A percentile compares a stretch with the other conserved stretches of the same genome.
phyloP scores from a whole-genome alignment of 148 eudicot genomes.

The Talinum fruticosum region DNA sequence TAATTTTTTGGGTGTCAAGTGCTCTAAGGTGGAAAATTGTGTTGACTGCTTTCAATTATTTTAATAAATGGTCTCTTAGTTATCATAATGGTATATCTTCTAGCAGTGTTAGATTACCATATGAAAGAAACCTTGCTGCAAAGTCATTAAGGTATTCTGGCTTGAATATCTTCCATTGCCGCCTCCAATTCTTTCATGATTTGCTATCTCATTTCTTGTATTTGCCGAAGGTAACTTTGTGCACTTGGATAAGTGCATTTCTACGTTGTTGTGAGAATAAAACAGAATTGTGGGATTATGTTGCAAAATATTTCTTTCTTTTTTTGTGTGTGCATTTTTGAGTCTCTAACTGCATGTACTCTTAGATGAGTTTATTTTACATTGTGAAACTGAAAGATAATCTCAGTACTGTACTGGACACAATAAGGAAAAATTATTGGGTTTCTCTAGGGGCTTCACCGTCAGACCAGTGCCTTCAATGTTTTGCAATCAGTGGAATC shows the following conservation, averaged over 20 bases:
- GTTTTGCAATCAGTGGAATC: constrained; percentile 70
- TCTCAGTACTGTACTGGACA: neutral
- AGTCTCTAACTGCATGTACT: neutral
- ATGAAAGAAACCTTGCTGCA: neutral
- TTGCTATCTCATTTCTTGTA: neutral
- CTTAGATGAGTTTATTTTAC: neutral
- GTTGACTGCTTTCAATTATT: too few relatives aligned
- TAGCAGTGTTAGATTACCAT: neutral
- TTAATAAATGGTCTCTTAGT: too few relatives aligned
- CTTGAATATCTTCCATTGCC: neutral
- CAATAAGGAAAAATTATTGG: too few relatives aligned
- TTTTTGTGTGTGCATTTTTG: neutral
- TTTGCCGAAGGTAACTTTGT: too few relatives aligned
- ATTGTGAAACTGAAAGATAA: neutral
- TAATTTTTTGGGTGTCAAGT: too few relatives aligned
- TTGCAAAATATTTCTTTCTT: neutral
- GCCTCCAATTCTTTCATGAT: neutral
- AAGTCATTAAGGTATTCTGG: neutral
- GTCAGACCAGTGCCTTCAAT: constrained; percentile 58
- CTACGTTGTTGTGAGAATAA: neutral
- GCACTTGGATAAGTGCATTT: neutral
- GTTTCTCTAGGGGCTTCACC: constrained; percentile 63
- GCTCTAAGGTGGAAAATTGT: too few relatives aligned
- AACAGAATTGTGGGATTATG: neutral
- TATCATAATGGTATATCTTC: too few relatives aligned